Percentiles rank a stretch among this genome's conserved stretches.
Evolutionary conservation across 2,329 filamentous ascomycete genomes (phyloP).

Genomic region (Monilinia fructigena): DNA sequence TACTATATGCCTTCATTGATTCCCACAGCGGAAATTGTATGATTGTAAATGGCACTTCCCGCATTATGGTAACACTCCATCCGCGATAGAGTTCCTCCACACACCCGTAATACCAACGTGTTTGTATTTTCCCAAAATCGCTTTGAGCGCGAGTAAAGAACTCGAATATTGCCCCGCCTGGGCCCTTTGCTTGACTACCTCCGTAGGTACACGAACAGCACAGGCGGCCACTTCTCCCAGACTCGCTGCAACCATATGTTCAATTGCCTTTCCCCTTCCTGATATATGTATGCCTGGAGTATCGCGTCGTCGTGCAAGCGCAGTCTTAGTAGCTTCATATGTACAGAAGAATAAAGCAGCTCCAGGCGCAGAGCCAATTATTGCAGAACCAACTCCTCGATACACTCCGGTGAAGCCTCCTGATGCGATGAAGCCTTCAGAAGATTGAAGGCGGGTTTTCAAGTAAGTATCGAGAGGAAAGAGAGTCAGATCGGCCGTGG

Average conservation of each 20-base stretch:
- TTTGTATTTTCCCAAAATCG: slow-evolving; percentile 59
- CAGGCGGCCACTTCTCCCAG: slow-evolving; percentile 90
- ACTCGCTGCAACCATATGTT: slow-evolving; percentile 83
- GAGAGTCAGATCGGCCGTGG: slow-evolving; percentile 93
- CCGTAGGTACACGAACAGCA: slow-evolving; percentile 86
- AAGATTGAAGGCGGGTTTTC: slow-evolving; percentile 93
- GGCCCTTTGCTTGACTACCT: slow-evolving; percentile 95
- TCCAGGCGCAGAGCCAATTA: slow-evolving; percentile 88
- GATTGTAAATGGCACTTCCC: slow-evolving; percentile 95
- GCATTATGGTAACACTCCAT: slow-evolving; percentile 87
- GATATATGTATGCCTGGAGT: not conserved
- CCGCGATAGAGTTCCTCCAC: slow-evolving; percentile 87
- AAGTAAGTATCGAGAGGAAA: slow-evolving; percentile 98
- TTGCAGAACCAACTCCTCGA: slow-evolving; percentile 81
- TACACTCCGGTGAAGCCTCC: slow-evolving; percentile 93
- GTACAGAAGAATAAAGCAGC: slow-evolving; percentile 97
- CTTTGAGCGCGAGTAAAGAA: slow-evolving; percentile 63
- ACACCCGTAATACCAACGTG: slow-evolving; percentile 55
- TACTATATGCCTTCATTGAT: slow-evolving; percentile 73
- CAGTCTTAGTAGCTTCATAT: slow-evolving; percentile 73
- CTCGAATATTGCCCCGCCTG: slow-evolving; percentile 82
- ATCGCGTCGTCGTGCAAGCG: slow-evolving; percentile 5
- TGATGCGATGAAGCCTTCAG: slow-evolving; percentile 70
- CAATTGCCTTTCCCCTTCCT: slow-evolving; percentile 41
- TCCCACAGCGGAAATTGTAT: slow-evolving; percentile 99